phyloP scores from a whole-genome alignment of 305 asterid genomes.

The Fraxinus platypoda region DNA sequence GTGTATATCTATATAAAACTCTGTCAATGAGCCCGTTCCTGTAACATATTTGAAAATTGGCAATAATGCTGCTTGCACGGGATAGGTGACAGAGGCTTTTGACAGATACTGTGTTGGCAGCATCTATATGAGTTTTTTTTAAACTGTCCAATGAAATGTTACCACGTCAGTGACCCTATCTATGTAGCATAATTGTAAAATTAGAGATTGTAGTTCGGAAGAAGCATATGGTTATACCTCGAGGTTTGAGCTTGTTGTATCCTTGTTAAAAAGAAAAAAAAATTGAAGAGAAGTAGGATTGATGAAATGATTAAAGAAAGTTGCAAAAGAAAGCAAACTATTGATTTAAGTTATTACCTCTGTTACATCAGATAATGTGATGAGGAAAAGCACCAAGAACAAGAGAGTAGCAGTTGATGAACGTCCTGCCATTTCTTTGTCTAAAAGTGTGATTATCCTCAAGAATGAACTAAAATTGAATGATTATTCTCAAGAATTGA shows the following conservation, averaged over 20 bases:
- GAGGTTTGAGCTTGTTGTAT: conserved; percentile 31
- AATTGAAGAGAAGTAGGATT: neutral
- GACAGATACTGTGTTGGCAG: no score
- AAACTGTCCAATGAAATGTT: no score
- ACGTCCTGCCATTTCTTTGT: conserved; percentile 30
- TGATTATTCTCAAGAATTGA: neutral
- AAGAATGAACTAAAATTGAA: neutral
- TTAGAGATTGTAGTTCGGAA: no score
- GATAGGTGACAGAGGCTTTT: no score
- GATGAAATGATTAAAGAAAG: neutral
- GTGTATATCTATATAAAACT: no score
- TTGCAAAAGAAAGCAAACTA: neutral
- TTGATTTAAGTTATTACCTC: conserved; percentile 28
- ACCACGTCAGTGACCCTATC: no score
- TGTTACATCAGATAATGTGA: conserved; percentile 30
- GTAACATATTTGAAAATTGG: no score
- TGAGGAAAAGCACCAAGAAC: conserved; percentile 29
- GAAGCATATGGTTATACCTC: conserved; percentile 22
- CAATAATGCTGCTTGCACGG: no score
- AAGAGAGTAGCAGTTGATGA: conserved; percentile 14
- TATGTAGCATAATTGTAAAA: no score
- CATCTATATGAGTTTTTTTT: no score
- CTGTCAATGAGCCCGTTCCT: no score
- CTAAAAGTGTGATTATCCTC: neutral
- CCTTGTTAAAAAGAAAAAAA: conserved; percentile 29